Base-by-base conservation (phyloP, 805 yeast genomes). In the Metschnikowia gelsemii region DNA sequence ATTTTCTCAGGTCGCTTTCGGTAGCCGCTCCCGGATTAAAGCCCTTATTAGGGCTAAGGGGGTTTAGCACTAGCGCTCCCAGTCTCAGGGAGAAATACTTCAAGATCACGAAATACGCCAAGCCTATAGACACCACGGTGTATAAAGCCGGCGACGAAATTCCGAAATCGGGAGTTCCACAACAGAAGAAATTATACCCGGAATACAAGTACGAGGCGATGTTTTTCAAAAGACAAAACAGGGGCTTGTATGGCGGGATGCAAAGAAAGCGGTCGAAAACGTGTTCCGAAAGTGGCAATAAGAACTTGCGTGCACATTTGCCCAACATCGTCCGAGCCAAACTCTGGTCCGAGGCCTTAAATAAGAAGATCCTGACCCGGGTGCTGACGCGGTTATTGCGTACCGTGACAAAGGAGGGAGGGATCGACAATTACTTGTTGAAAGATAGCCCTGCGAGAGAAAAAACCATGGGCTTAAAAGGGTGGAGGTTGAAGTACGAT, bases 381-480 rank as follows among this genome's bases (percentile, higher is more conserved):
- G 80, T 89, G 25, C 82, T 89, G 6, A 78, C 97, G 4, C 78
- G 82, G 45, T 97, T 89, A 5, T 73, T 93, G 58, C 80, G 82
- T 55, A 89, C 97, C 0, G 83, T 93, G 45, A 84, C 87, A 44
- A 87, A 81, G 54, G 98, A 91, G 62, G 99, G 99, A 47, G 99
- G 99, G 4, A 72, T 93, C 42, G 99, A 93, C 59, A 82, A 82
- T 50, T 93, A 93, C 60, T 64, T 93, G 47, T 75, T 80, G 31
- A 93, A 93, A 64, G 95, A 89, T 45, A 87, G 85, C 52, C 72
- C 95, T 5, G 95, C 95, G 2, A 76, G 99, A 68, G 73, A 87
- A 50, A 93, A 93, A 69, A 96, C 93, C 61, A 69, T 93, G 57
- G 99, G 99, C 0, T 84, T 90, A 40, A 72, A 78, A 43, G 99